A percentile compares a stretch with the other conserved stretches of the same genome.
phyloP scores from a whole-genome alignment of 1,284 basidiomycete genomes.

The Anthracocystis setariae region DNA sequence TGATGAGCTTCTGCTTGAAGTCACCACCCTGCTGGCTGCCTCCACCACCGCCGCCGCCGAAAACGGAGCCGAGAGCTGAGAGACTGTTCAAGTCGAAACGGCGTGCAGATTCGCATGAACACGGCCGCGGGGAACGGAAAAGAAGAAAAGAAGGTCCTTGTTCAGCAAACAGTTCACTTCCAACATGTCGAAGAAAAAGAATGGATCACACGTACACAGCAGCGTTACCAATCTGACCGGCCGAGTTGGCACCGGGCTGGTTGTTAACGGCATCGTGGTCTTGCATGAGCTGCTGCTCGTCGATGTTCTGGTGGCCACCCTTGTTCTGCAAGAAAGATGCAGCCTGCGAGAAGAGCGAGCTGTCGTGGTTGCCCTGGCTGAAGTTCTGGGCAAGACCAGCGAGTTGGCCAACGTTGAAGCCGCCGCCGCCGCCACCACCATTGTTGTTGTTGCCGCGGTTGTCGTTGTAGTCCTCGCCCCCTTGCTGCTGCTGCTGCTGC shows the following conservation, averaged over 20 bases:
- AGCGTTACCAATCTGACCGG: conserved; percentile 57
- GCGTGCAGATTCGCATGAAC: too few relatives aligned
- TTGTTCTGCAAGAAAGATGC: conserved; percentile 50
- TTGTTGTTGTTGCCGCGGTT: conserved; percentile 27
- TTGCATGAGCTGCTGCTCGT: conserved; percentile 57
- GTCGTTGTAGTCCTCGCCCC: conserved; percentile 11
- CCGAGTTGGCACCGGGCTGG: conserved; percentile 38
- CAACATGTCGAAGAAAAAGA: background rate
- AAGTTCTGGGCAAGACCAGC: conserved; percentile 49
- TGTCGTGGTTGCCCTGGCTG: conserved; percentile 48
- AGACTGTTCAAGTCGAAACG: conserved; percentile 20
- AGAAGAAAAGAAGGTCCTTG: background rate
- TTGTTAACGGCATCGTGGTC: conserved; percentile 57
- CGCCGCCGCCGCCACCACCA: conserved; percentile 18
- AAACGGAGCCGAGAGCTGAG: conserved; percentile 49
- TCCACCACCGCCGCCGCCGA: conserved; percentile 43
- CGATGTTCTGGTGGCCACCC: conserved; percentile 48
- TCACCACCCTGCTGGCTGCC: conserved; percentile 32
- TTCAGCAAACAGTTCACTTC: background rate
- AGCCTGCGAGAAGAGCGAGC: conserved; percentile 49
- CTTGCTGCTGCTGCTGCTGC: conserved; percentile 11
- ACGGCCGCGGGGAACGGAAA: too few relatives aligned
- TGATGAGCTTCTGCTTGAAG: conserved; percentile 49
- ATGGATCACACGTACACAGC: conserved; percentile 56
- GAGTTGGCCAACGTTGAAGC: conserved; percentile 54